Conservation (phyloP, 1,284 basidiomycete genomes). For the Pseudozyma tsukubaensis region DNA sequence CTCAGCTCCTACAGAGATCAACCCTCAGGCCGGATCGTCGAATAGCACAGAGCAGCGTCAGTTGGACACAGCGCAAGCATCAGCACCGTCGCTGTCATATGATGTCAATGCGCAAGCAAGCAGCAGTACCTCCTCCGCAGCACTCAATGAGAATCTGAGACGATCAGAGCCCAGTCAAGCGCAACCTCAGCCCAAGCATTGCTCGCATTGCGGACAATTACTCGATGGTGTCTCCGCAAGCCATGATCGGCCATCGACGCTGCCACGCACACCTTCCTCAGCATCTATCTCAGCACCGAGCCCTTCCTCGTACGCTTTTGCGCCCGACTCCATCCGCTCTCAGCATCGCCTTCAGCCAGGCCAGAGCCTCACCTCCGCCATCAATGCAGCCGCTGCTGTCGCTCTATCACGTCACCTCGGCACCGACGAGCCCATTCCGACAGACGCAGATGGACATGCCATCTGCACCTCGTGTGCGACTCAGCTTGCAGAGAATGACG, state of each 20-base stretch:
- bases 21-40: neutral
- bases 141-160: constrained; percentile 5
- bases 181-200: constrained; percentile 48
- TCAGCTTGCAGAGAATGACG: constrained; percentile 10
- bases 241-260: constrained; percentile 22
- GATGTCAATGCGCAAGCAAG: neutral
- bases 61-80: neutral
- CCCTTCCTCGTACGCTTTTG: constrained; percentile 49
- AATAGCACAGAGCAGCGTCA: constrained; percentile 6
- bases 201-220: constrained; percentile 42
- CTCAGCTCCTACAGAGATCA: constrained; percentile 4
- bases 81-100: neutral
- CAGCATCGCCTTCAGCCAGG: constrained; percentile 40
- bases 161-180: constrained; percentile 8
- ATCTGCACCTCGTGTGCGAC: constrained; percentile 40
- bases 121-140: neutral
- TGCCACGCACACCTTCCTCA: constrained; percentile 22
- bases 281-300: constrained; percentile 44
- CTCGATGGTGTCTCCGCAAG: constrained; percentile 22
- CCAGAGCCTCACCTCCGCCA: constrained; percentile 46
- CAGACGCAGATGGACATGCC: constrained; percentile 36
- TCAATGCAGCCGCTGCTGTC: constrained; percentile 45
- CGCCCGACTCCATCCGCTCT: constrained; percentile 40
- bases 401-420: constrained; percentile 44
- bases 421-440: constrained; percentile 19